phyloP scores from a whole-genome alignment of 257 asterid species.

The Scutellaria baicalensis region DNA sequence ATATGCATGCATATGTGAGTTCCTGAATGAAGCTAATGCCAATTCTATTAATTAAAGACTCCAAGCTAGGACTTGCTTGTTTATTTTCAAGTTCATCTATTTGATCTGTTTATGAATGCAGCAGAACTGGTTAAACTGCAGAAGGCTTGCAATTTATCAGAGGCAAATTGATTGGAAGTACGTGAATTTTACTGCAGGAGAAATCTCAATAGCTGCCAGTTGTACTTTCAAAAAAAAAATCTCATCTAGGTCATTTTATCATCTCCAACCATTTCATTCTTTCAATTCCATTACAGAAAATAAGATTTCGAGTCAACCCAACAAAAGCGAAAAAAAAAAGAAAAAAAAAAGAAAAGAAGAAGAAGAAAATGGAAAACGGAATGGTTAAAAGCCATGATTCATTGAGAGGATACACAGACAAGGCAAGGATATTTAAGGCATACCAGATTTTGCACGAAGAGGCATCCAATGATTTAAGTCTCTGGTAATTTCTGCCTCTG shows the following conservation, averaged over 20 bases:
- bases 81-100: too few relatives aligned
- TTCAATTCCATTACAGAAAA: background rate
- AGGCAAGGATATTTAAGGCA: conserved; percentile 12
- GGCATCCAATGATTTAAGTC: conserved; percentile 87
- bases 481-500: conserved; percentile 65
- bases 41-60: background rate
- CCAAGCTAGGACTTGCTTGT: background rate
- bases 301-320: background rate
- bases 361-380: background rate
- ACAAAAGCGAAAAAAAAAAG: too few relatives aligned
- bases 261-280: background rate
- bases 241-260: background rate
- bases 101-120: background rate
- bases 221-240: background rate
- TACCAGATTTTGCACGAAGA: conserved; percentile 54
- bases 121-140: background rate
- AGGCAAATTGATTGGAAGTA: background rate
- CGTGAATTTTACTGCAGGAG: background rate
- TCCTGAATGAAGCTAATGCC: background rate
- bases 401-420: background rate
- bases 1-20: background rate
- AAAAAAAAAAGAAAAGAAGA: background rate
- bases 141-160: background rate
- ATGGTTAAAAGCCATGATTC: background rate
- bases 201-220: background rate